These are phyloP conservation scores for Vigna radiata DNA, from an alignment of 306 rosid genomes.

Conservation along the genomic window DNA sequence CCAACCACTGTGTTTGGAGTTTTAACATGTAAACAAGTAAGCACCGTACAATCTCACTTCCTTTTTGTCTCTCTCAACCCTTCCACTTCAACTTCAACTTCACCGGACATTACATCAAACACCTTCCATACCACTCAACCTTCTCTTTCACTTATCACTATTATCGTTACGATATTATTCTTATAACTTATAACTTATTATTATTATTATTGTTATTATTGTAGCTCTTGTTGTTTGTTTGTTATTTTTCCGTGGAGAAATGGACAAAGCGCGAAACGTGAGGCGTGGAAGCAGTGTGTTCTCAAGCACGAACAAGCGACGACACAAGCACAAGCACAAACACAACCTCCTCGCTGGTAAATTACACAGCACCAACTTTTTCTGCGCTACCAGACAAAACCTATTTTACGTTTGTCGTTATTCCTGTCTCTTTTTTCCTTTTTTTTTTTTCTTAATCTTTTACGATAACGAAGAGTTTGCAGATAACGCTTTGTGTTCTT, in stretches of 20 bases:
- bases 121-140: background rate
- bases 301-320: constrained; percentile 44
- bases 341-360: constrained; percentile 59
- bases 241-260: constrained; percentile 29
- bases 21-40: background rate
- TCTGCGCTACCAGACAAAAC: constrained; percentile 52
- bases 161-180: background rate
- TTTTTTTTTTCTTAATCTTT: constrained; percentile 24
- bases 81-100: background rate
- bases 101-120: background rate
- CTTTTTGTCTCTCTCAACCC: constrained; percentile 14
- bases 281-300: constrained; percentile 65
- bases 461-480: constrained; percentile 43
- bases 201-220: background rate
- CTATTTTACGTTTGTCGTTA: constrained; percentile 56
- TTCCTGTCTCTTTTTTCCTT: constrained; percentile 30
- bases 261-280: constrained; percentile 64
- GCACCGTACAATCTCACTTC: constrained; percentile 26
- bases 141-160: background rate
- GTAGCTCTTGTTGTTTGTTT: background rate
- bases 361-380: constrained; percentile 43
- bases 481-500: constrained; percentile 51
- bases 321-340: constrained; percentile 15
- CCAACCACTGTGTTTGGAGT: background rate
- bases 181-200: background rate